These are phyloP conservation scores for Myxozyma geophila DNA, from an alignment of 805 yeast genomes.

Conservation along the genomic window DNA sequence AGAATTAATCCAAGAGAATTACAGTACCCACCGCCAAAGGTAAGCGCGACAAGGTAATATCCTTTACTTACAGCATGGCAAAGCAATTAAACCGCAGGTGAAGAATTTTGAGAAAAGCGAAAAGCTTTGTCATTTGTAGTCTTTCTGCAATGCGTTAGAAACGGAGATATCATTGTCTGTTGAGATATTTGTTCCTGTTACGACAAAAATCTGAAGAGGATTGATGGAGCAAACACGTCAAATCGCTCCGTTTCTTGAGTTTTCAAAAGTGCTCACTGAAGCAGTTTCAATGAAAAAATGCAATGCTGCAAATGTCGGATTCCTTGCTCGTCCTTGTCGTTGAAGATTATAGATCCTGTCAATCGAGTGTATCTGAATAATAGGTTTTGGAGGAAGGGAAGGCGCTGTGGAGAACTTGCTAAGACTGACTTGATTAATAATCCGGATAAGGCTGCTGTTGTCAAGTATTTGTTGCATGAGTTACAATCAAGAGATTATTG, in stretches of 20 bases:
- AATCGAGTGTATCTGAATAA: slow-evolving; percentile 48
- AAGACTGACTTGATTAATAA: slow-evolving; percentile 20
- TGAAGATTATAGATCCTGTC: too few species aligned
- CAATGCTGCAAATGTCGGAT: slow-evolving; percentile 32
- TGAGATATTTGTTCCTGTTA: slow-evolving; percentile 21
- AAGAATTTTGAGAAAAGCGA: slow-evolving; percentile 18
- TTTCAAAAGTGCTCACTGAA: slow-evolving; percentile 13
- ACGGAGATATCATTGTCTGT: slow-evolving; percentile 14
- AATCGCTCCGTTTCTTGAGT: slow-evolving; percentile 20
- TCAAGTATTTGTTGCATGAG: slow-evolving; percentile 29
- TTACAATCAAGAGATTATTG: too few species aligned
- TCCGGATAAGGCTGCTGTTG: slow-evolving; percentile 27
- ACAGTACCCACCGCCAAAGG: too few species aligned
- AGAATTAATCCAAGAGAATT: too few species aligned
- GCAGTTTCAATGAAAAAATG: slow-evolving; percentile 11
- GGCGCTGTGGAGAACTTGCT: slow-evolving; percentile 42
- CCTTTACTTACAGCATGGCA: slow-evolving; percentile 13
- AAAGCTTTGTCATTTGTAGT: slow-evolving; percentile 19
- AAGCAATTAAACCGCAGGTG: slow-evolving; percentile 27
- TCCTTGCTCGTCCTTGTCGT: slow-evolving; percentile 31
- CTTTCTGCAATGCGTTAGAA: slow-evolving; percentile 20
- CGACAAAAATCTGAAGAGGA: slow-evolving; percentile 10
- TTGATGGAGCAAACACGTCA: slow-evolving; percentile 21
- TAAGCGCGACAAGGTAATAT: too few species aligned
- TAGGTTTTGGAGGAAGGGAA: slow-evolving; percentile 81